These are phyloP conservation scores for Penicillium sp. DNA, from an alignment of 2,329 filamentous ascomycete genomes.

Conservation along the genomic window DNA sequence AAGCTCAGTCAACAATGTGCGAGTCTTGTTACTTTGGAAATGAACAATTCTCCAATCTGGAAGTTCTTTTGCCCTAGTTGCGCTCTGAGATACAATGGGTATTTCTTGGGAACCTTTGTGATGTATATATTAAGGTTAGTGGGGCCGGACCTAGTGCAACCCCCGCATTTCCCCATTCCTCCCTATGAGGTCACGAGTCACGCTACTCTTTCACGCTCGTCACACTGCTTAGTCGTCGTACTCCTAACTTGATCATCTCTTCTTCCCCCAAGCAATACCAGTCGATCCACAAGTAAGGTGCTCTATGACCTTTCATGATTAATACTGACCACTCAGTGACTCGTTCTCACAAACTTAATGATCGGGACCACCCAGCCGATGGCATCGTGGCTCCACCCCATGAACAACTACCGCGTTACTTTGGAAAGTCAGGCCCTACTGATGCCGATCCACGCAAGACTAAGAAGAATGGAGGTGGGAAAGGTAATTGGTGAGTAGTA, in stretches of 20 bases:
- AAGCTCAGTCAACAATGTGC: too few relatives aligned
- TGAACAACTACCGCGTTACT: conserved; percentile 85
- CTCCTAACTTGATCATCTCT: neutral
- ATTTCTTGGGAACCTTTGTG: neutral
- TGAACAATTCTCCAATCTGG: too few relatives aligned
- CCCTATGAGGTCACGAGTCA: conserved; percentile 24
- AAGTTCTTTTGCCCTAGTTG: too few relatives aligned
- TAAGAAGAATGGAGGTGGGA: conserved; percentile 94
- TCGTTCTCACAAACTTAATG: conserved; percentile 93
- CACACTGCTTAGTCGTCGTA: neutral
- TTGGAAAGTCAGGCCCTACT: conserved; percentile 80
- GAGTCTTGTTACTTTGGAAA: too few relatives aligned
- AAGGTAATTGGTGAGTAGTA: conserved; percentile 83
- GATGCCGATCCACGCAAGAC: conserved; percentile 86
- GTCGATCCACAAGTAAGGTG: neutral
- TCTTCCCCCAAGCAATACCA: neutral
- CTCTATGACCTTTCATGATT: neutral
- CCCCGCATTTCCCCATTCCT: conserved; percentile 15
- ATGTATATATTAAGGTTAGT: conserved; percentile 7
- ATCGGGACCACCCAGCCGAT: conserved; percentile 84
- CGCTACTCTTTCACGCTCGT: neutral
- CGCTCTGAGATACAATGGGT: too few relatives aligned
- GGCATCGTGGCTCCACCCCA: conserved; percentile 65
- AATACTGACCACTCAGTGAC: conserved; percentile 67
- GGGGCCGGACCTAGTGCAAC: conserved; percentile 9